A percentile compares a stretch with the other conserved stretches of the same genome.
These are phyloP conservation scores for Hyphopichia burtonii DNA, from an alignment of 1,139 yeast genomes.

Conservation along the genomic window DNA sequence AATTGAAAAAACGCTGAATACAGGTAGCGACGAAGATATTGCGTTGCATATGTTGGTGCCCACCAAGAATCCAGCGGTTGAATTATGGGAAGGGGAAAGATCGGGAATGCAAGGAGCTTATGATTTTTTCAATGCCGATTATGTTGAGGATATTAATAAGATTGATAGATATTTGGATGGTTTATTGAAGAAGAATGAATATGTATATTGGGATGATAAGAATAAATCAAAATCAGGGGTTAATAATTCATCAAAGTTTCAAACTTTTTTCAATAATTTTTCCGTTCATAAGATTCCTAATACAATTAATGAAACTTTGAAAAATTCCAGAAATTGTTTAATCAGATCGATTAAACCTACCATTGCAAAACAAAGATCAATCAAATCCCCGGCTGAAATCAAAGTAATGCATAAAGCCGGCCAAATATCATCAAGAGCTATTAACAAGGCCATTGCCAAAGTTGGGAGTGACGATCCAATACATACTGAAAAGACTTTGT, in stretches of 20 bases:
- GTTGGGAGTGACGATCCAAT: constrained; percentile 48
- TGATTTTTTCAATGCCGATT: constrained; percentile 86
- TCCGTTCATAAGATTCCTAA: constrained; percentile 9
- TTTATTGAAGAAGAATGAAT: constrained; percentile 45
- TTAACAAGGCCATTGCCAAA: constrained; percentile 74
- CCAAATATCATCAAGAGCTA: constrained; percentile 77
- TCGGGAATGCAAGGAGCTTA: constrained; percentile 83
- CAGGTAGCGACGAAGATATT: constrained; percentile 50
- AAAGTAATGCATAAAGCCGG: constrained; percentile 80
- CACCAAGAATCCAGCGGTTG: constrained; percentile 71
- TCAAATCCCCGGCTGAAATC: constrained; percentile 77
- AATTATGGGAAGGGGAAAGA: constrained; percentile 93
- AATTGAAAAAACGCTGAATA: constrained; percentile 57
- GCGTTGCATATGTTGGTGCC: constrained; percentile 81
- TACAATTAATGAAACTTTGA: constrained; percentile 20
- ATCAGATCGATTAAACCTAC: constrained; percentile 46
- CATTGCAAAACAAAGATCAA: constrained; percentile 58
- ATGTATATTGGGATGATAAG: constrained; percentile 50
- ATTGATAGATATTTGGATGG: constrained; percentile 43
- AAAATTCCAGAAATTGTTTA: constrained; percentile 24
- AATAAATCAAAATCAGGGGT: constrained; percentile 4
- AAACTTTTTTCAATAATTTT: constrained; percentile 13
- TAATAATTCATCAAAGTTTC: constrained; percentile 8
- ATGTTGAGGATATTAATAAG: constrained; percentile 51
- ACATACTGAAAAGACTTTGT: constrained; percentile 71